Evolutionary conservation across 805 yeast genomes (phyloP), one percentile per base, ranked within the genome.

Genomic region (Candida succiphila): DNA sequence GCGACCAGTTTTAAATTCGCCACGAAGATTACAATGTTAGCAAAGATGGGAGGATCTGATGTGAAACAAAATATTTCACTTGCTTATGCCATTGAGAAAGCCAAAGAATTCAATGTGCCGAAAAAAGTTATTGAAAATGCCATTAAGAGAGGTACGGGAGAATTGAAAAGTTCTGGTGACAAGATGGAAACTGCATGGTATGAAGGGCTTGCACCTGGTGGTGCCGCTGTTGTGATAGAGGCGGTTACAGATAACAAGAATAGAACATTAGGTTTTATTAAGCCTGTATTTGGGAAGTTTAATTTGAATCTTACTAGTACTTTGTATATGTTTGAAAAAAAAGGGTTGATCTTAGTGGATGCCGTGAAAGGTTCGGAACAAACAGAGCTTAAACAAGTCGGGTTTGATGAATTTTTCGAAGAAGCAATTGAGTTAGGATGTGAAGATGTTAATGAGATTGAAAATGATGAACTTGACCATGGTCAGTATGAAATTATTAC

Each of bases 201-300:
- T 56, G 97, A 92, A 53, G 95, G 92, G 13, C 64, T 87, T 54
- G 96, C 89, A 0, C 96, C 96, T 0, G 94, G 88, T 2, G 96
- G 96, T 2, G 84, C 84, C 2, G 83, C 95, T 0, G 65, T 87
- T 30, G 70, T 89, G 4, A 75, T 89, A 4, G 95, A 86, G 48
- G 88, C 95, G 1, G 65, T 77, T 31, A 89, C 97, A 0, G 96
- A 89, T 51, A 89, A 86, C 56, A 85, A 82, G 54, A 76, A 81
- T 38, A 65, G 97, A 33, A 78, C 96, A 0, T 70, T 86, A 24
- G 79, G 83, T 13, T 67, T 69, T 31, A 78, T 92, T 7, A 73
- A 88, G 47, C 75, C 81, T 7, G 78, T 83, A 4, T 75, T 89
- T 52, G 70, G 77, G 27, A 82, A 82, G 44, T 70, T 67, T 42